Evolutionary conservation across 2,329 filamentous ascomycete species (phyloP).

Genomic region (Xylaria sp.): DNA sequence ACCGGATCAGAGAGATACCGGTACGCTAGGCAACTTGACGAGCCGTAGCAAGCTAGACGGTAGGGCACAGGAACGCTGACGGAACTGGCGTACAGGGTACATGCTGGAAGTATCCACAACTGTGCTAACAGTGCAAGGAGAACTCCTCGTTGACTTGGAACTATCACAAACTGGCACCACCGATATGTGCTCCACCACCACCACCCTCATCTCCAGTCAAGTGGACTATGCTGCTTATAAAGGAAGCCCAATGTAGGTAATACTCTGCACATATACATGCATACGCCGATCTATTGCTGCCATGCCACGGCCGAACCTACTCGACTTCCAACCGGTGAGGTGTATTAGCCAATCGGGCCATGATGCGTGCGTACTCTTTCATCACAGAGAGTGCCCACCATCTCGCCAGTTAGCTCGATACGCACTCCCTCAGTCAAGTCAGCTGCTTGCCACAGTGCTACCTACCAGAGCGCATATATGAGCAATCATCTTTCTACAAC

Average conservation of each 20-base stretch:
- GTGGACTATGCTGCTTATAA: too few species aligned
- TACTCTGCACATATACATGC: slow-evolving; percentile 8
- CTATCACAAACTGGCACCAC: too few species aligned
- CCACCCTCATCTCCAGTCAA: neutral
- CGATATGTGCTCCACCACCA: neutral
- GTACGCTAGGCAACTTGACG: too few species aligned
- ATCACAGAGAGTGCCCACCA: neutral
- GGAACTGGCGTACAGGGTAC: neutral
- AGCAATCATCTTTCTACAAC: slow-evolving; percentile 26
- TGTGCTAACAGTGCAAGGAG: slow-evolving; percentile 5
- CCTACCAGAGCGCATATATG: slow-evolving; percentile 15
- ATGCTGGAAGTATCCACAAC: neutral
- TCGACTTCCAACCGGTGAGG: slow-evolving; percentile 27
- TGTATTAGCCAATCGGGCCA: slow-evolving; percentile 24
- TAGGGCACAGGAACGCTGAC: neutral
- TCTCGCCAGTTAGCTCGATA: neutral
- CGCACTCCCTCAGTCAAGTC: slow-evolving; percentile 4
- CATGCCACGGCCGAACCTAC: slow-evolving; percentile 3
- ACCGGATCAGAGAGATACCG: slow-evolving; percentile 34
- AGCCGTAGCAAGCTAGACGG: slow-evolving; percentile 18
- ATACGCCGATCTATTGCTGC: slow-evolving; percentile 4
- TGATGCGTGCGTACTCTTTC: slow-evolving; percentile 3
- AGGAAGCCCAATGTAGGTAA: neutral
- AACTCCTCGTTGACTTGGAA: neutral
- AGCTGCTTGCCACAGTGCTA: slow-evolving; percentile 24